A percentile compares a stretch with the other conserved stretches of the same genome.
Conservation (phyloP, 1,284 basidiomycete species). For the Sanghuangporus baumii region DNA sequence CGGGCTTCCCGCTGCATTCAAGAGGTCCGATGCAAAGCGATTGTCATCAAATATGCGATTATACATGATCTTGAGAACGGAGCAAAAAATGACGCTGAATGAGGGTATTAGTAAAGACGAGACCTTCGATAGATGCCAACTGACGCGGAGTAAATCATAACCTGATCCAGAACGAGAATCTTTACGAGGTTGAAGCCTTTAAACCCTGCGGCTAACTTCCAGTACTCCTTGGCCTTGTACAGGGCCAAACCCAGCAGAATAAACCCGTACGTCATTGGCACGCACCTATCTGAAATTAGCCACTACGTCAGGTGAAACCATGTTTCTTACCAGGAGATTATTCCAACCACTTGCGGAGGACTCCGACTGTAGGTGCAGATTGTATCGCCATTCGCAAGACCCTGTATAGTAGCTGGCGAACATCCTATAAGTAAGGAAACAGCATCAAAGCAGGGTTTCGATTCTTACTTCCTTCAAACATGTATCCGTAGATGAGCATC, state of each 20-base stretch:
- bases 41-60: background rate
- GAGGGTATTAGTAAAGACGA: no score
- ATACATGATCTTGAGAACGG: background rate
- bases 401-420: background rate
- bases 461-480: no score
- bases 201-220: background rate
- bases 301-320: background rate
- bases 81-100: background rate
- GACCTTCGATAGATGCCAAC: background rate
- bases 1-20: background rate
- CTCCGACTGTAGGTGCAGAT: no score
- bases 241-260: background rate
- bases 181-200: background rate
- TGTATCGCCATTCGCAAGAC: background rate
- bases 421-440: background rate
- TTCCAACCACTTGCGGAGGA: background rate
- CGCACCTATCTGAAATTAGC: background rate
- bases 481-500: no score
- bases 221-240: background rate
- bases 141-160: background rate
- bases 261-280: background rate
- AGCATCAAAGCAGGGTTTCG: background rate
- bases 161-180: slow-evolving; percentile 6
- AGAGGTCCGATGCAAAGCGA: background rate
- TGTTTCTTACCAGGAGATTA: background rate